Base-by-base conservation (phyloP, 129 eudicot species). In the Flaveria robusta region DNA sequence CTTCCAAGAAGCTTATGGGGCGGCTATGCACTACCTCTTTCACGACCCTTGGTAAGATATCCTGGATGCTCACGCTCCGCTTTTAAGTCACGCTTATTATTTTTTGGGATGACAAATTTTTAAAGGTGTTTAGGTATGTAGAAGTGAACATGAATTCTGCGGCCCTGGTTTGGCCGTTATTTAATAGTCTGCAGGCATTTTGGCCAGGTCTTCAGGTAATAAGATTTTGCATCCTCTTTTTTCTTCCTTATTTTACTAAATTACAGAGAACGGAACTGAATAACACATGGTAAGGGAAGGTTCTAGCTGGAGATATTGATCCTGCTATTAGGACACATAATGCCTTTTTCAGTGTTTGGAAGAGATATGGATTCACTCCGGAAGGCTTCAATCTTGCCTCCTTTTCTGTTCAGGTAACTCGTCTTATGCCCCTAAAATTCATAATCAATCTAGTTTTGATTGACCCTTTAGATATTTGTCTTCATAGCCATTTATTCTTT, bases 171-270 rank as follows among this genome's bases (percentile, higher is more conserved):
- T 94, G 99, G 99, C 99, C 99, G 15, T 75, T 94, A 78, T 94
- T 94, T 46, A 94, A 94, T 75, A 94, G 99, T 74, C 79, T 94
- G 62, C 99, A 94, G 82, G 99, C 99, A 26, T 94, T 94, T 83
- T 94, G 99, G 99, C 99, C 99, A 19, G 99, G 99, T 66, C 92
- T 94, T 84, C 99, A 94, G 97, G 99, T 94, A 75, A 77, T 64
- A 66, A 69, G 46, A 49, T 29, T 14, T 9, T 42, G n/a, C 9
- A 12, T 65, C n/a, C 70, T 9, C n/a, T 29, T 15, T 72, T 34
- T 23, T 13, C 66, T 54, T 71, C 12, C 12, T 29, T 31, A 37
- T 64, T 14, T 31, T 12, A 18, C 3, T 18, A 66, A 3, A n/a
- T 37, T 31, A 39, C 20, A 18, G 18, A 27, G 42, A 23, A 42